Conservation (phyloP, 768 basidiomycete genomes). For the Exidia glandulosa region DNA sequence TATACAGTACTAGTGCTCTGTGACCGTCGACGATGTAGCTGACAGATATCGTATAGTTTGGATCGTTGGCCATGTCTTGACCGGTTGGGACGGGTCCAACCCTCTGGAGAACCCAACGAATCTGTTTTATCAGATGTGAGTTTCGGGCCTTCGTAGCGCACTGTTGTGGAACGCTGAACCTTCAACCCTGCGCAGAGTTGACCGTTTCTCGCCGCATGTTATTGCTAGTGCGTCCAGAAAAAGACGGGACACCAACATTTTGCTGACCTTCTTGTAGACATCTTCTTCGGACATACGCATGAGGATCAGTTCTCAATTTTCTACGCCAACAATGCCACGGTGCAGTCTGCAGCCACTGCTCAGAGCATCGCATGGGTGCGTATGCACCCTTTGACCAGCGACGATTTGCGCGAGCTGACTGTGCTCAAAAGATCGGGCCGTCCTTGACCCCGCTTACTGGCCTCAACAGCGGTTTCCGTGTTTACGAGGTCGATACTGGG, state of each 20-base stretch:
- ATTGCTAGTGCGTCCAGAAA: slow-evolving; percentile 1
- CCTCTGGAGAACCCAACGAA: slow-evolving; percentile 47
- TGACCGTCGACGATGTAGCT: background rate
- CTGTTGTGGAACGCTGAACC: too few species aligned
- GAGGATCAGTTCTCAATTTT: slow-evolving; percentile 68
- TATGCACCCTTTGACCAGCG: too few species aligned
- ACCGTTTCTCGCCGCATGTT: slow-evolving; percentile 11
- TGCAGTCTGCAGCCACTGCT: slow-evolving; percentile 45
- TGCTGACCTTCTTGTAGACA: slow-evolving; percentile 25
- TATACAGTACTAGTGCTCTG: background rate
- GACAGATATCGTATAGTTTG: slow-evolving; percentile 27
- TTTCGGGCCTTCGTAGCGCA: too few species aligned
- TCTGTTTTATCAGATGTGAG: slow-evolving; percentile 15
- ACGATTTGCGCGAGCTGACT: background rate
- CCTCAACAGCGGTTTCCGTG: slow-evolving; percentile 64
- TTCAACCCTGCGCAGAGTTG: slow-evolving; percentile 6
- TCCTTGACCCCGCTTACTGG: slow-evolving; percentile 61
- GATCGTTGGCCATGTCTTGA: slow-evolving; percentile 45
- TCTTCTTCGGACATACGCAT: slow-evolving; percentile 71
- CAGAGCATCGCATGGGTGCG: slow-evolving; percentile 40
- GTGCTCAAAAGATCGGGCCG: slow-evolving; percentile 46
- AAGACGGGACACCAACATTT: background rate
- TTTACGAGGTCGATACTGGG: slow-evolving; percentile 60
- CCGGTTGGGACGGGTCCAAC: slow-evolving; percentile 62
- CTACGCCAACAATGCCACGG: slow-evolving; percentile 61